Percentiles rank a stretch among this genome's conserved stretches.
These are phyloP conservation scores for Petunia hybrid DNA, from an alignment of 305 asterid species.

Conservation along the genomic window DNA sequence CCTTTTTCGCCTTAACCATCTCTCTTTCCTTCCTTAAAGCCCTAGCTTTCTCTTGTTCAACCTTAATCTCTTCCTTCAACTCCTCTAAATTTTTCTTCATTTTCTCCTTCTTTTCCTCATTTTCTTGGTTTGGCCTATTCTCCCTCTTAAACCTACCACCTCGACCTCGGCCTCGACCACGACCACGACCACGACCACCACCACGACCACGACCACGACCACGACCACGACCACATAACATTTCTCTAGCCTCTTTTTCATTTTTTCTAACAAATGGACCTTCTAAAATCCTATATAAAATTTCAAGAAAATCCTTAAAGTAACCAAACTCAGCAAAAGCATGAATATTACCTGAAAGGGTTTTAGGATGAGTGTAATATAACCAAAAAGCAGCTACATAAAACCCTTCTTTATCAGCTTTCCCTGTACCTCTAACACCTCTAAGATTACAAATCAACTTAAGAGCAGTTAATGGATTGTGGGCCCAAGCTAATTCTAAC, in stretches of 20 bases:
- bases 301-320: neutral
- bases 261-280: neutral
- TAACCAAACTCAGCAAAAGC: neutral
- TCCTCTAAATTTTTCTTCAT: neutral
- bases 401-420: constrained; percentile 2
- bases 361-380: neutral
- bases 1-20: neutral
- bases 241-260: neutral
- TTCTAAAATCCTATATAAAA: constrained; percentile 3
- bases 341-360: neutral
- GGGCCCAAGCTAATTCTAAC: neutral
- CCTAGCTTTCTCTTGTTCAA: neutral
- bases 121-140: neutral
- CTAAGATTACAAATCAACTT: constrained; percentile 16
- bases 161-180: no score
- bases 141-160: neutral
- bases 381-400: constrained; percentile 1
- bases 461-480: neutral
- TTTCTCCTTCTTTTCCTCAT: neutral
- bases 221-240: neutral
- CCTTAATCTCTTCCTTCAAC: neutral
- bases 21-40: neutral
- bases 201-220: neutral
- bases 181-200: neutral
- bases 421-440: constrained; percentile 16